These are phyloP conservation scores for Microsporum canis DNA, from an alignment of 2,329 filamentous ascomycete genomes.

Conservation along the genomic window DNA sequence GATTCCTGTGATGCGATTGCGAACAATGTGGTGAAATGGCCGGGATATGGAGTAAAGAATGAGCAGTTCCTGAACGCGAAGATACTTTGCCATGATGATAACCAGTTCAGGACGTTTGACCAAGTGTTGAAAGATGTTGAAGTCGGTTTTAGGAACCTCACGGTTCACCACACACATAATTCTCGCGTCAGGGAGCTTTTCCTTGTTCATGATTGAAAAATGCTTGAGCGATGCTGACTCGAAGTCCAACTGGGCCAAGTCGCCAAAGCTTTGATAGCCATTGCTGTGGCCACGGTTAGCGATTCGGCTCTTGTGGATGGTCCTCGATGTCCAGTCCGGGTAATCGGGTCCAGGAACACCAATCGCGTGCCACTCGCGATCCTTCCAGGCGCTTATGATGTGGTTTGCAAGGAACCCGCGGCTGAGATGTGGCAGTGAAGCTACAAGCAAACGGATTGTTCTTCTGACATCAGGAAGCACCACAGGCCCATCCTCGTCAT, in stretches of 20 bases:
- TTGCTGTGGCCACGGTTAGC: slow-evolving; percentile 8
- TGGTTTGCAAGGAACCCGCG: not conserved
- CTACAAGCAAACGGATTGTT: not conserved
- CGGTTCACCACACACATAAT: not conserved
- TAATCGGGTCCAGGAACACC: not conserved
- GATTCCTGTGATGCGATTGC: slow-evolving; percentile 48
- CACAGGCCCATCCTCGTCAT: not conserved
- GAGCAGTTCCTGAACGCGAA: slow-evolving; percentile 48
- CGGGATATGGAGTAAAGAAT: slow-evolving; percentile 54
- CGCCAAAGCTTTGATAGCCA: slow-evolving; percentile 9
- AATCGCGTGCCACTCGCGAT: not conserved
- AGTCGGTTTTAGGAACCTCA: not conserved
- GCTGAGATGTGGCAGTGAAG: not conserved
- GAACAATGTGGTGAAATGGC: slow-evolving; percentile 50
- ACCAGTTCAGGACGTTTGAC: slow-evolving; percentile 38
- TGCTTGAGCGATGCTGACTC: slow-evolving; percentile 8
- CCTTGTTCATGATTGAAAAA: slow-evolving; percentile 7
- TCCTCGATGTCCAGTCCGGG: slow-evolving; percentile 5
- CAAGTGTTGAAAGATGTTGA: slow-evolving; percentile 13
- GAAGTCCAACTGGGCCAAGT: slow-evolving; percentile 9
- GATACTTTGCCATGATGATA: slow-evolving; percentile 44
- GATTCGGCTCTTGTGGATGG: slow-evolving; percentile 4
- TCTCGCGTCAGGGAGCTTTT: not conserved
- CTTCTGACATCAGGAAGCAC: not conserved
- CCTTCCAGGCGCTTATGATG: not conserved